Evolutionary conservation across 208 protist genomes (phyloP).

Genomic region (Tetramitus jugosus): DNA sequence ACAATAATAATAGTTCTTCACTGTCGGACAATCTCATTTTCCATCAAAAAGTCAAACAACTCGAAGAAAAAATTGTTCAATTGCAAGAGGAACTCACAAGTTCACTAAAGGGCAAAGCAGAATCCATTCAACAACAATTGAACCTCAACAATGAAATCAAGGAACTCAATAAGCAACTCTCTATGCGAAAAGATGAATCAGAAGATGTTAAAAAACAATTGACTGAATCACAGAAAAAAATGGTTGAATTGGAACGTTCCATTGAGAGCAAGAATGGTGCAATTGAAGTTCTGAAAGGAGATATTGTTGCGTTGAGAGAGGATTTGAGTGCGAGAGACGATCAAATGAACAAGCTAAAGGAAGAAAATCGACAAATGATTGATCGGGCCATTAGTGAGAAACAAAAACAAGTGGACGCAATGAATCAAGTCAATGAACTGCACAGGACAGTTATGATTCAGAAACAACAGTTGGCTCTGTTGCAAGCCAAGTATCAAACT

Average conservation of each 20-base stretch:
- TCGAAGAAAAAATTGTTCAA: conserved; percentile 1
- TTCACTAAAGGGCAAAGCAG: background rate
- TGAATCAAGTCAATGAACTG: conserved; percentile 18
- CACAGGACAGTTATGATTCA: background rate
- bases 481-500: conserved; percentile 8
- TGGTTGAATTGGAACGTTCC: too few species aligned
- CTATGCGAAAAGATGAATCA: too few species aligned
- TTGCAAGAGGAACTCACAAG: conserved; percentile 13
- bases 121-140: background rate
- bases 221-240: too few species aligned
- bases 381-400: background rate
- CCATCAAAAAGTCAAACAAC: background rate
- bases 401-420: conserved; percentile 9
- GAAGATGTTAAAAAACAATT: too few species aligned
- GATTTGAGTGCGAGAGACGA: background rate
- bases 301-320: background rate
- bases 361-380: background rate
- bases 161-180: background rate
- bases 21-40: too few species aligned
- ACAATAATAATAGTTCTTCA: too few species aligned
- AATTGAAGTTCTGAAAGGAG: background rate
- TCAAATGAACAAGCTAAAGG: background rate
- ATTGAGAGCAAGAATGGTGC: background rate
- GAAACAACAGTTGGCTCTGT: background rate
- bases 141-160: conserved; percentile 12